These are phyloP conservation scores for Pelargonium citronellum DNA, from an alignment of 441 rosid genomes.

Conservation along the genomic window DNA sequence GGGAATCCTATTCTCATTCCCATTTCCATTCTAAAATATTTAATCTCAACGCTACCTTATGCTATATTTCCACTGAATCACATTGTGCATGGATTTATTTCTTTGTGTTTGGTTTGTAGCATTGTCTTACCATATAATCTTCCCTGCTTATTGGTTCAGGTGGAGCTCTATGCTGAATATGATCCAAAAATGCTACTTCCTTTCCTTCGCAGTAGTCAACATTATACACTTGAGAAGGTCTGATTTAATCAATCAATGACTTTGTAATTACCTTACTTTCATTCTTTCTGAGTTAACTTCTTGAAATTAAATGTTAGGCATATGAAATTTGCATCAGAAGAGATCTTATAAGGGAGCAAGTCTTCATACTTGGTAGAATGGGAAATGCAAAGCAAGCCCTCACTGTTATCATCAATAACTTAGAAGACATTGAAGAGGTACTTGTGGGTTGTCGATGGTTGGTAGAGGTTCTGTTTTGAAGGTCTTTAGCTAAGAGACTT, in stretches of 20 bases:
- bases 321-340: conserved; percentile 72
- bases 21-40: too few species aligned
- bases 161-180: conserved; percentile 87
- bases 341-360: conserved; percentile 89
- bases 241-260: conserved; percentile 22
- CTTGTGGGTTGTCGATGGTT: conserved; percentile 13
- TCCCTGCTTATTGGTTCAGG: conserved; percentile 40
- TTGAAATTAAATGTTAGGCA: conserved; percentile 52
- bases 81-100: conserved; percentile 4
- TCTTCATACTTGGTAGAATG: conserved; percentile 96
- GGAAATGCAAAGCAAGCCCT: conserved; percentile 90
- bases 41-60: neutral
- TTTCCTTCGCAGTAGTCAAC: conserved; percentile 96
- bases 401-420: conserved; percentile 74
- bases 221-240: conserved; percentile 96
- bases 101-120: conserved; percentile 2
- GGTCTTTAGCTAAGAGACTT: conserved; percentile 10
- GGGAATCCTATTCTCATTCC: too few species aligned
- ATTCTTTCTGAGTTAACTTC: conserved; percentile 20
- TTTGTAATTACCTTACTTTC: conserved; percentile 10
- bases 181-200: conserved; percentile 97
- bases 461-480: conserved; percentile 17
- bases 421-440: conserved; percentile 98
- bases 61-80: neutral
- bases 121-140: conserved; percentile 18